Conservation (phyloP, 1,284 basidiomycete genomes). For the Hypsizygus ulmarius region DNA sequence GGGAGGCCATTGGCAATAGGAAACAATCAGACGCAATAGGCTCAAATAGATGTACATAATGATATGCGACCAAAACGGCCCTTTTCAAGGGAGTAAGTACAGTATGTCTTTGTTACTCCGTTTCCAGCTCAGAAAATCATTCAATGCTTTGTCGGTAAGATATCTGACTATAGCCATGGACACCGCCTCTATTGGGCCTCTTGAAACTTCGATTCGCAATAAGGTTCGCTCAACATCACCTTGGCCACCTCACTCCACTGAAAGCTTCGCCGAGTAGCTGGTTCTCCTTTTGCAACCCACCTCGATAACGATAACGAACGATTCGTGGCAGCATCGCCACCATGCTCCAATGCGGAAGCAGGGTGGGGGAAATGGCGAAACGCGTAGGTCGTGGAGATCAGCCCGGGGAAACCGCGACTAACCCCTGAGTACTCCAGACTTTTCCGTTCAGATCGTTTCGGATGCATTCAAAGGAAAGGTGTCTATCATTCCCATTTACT, state of each 20-base stretch:
- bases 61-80: neutral
- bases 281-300: slow-evolving; percentile 54
- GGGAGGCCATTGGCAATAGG: too few relatives aligned
- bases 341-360: slow-evolving; percentile 71
- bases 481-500: slow-evolving; percentile 17
- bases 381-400: slow-evolving; percentile 53
- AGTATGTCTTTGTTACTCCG: slow-evolving; percentile 13
- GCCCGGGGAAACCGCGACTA: slow-evolving; percentile 5
- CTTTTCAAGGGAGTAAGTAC: slow-evolving; percentile 10
- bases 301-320: slow-evolving; percentile 63
- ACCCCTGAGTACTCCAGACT: slow-evolving; percentile 49
- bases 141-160: slow-evolving; percentile 10
- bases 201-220: slow-evolving; percentile 44
- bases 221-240: slow-evolving; percentile 44
- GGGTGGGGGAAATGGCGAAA: slow-evolving; percentile 58
- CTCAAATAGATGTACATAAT: slow-evolving; percentile 1
- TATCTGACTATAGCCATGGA: slow-evolving; percentile 19
- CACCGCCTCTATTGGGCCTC: slow-evolving; percentile 31
- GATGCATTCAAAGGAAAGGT: slow-evolving; percentile 73
- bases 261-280: slow-evolving; percentile 40
- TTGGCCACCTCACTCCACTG: slow-evolving; percentile 15
- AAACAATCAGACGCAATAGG: too few relatives aligned
- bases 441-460: slow-evolving; percentile 69
- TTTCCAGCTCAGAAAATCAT: slow-evolving; percentile 13
- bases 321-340: slow-evolving; percentile 76